phyloP scores from a whole-genome alignment of 306 rosid genomes.

The Trifolium pratense region DNA sequence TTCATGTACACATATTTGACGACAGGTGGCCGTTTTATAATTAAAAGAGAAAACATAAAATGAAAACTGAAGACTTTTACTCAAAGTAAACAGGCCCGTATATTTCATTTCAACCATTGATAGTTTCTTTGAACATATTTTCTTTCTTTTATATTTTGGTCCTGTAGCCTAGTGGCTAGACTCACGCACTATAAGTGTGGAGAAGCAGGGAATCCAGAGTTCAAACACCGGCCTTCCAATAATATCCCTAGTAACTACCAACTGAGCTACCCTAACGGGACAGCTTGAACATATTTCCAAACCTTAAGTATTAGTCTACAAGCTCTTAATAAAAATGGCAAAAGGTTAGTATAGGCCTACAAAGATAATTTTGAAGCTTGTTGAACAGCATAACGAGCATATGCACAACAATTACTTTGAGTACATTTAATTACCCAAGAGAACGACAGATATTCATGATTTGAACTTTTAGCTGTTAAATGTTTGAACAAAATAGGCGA shows the following conservation, averaged over 20 bases:
- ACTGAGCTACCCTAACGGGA: too few species aligned
- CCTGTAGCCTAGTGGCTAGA: too few species aligned
- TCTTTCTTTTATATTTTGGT: too few species aligned
- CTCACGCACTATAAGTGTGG: too few species aligned
- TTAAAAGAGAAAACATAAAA: background rate
- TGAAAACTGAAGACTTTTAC: background rate
- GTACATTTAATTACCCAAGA: conserved; percentile 10
- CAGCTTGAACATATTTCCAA: background rate
- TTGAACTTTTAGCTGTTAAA: conserved; percentile 17
- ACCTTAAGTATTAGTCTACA: conserved; percentile 1
- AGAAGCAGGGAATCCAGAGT: too few species aligned
- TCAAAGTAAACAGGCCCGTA: background rate
- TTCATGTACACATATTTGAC: background rate
- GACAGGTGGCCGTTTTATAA: background rate
- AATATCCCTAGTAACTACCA: too few species aligned
- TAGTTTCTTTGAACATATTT: background rate
- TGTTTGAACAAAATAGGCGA: conserved; percentile 14
- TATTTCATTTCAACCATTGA: conserved; percentile 21
- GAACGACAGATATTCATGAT: conserved; percentile 21
- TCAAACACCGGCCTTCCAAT: too few species aligned
- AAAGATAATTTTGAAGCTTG: conserved; percentile 25
- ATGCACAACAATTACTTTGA: conserved; percentile 25
- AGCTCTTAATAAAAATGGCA: conserved; percentile 10
- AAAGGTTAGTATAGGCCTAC: conserved; percentile 30
- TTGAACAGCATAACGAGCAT: conserved; percentile 32